Percentiles rank a stretch among this genome's conserved stretches.
Conservation (phyloP, 768 basidiomycete genomes). For the Hypsizygus marmoreus region DNA sequence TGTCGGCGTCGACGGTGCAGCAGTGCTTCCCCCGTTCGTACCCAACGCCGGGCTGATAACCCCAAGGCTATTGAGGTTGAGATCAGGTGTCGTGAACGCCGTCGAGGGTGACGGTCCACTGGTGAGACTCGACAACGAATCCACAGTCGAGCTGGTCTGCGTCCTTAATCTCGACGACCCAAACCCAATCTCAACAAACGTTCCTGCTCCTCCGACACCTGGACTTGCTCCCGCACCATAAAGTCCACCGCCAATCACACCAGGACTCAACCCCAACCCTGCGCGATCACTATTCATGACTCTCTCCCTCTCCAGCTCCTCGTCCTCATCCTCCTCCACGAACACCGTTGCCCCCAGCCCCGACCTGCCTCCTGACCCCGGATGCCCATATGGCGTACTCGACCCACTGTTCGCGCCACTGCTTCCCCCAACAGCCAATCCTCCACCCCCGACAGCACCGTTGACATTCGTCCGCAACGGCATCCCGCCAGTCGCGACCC, state of each 20-base stretch:
- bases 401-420: slow-evolving; percentile 65
- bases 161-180: slow-evolving; percentile 54
- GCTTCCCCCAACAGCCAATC: slow-evolving; percentile 27
- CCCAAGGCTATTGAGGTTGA: slow-evolving; percentile 34
- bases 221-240: slow-evolving; percentile 12
- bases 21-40: slow-evolving; percentile 33
- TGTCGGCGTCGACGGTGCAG: slow-evolving; percentile 52
- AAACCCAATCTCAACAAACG: slow-evolving; percentile 35
- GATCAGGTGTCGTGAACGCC: slow-evolving; percentile 67
- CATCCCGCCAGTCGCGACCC: slow-evolving; percentile 65
- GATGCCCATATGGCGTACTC: slow-evolving; percentile 65
- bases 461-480: slow-evolving; percentile 64
- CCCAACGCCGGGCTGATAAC: slow-evolving; percentile 30
- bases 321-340: slow-evolving; percentile 81
- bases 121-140: slow-evolving; percentile 34
- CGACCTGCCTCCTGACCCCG: slow-evolving; percentile 45
- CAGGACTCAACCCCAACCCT: slow-evolving; percentile 26
- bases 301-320: slow-evolving; percentile 60
- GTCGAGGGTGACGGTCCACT: slow-evolving; percentile 35
- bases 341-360: slow-evolving; percentile 46
- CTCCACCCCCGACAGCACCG: slow-evolving; percentile 27
- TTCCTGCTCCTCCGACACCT: slow-evolving; percentile 32
- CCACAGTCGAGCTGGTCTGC: slow-evolving; percentile 48
- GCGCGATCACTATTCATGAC: too few relatives aligned
- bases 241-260: slow-evolving; percentile 27